These are phyloP conservation scores for Favolaschia claudopus DNA, from an alignment of 768 basidiomycete species.

Conservation along the genomic window DNA sequence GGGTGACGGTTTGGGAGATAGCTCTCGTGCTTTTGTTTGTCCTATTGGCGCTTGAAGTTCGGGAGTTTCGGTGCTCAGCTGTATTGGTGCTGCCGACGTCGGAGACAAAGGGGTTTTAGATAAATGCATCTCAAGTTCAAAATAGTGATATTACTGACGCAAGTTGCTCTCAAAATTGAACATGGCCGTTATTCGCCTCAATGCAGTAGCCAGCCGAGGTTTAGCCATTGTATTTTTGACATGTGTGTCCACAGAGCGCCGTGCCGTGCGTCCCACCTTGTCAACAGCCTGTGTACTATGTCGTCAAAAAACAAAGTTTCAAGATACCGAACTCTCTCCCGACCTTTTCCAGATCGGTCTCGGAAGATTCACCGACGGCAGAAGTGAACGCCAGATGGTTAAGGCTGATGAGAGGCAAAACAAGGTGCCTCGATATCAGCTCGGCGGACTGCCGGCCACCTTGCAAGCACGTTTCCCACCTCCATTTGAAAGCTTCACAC, in stretches of 20 bases:
- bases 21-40: conserved; percentile 18
- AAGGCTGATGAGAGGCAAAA: conserved; percentile 76
- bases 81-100: conserved; percentile 56
- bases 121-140: neutral
- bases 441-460: conserved; percentile 74
- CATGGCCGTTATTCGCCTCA: conserved; percentile 76
- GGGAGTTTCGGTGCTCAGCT: conserved; percentile 53
- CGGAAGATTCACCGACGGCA: conserved; percentile 60
- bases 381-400: conserved; percentile 75
- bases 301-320: conserved; percentile 12
- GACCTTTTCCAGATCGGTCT: conserved; percentile 74
- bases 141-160: conserved; percentile 55
- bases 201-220: conserved; percentile 69
- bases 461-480: conserved; percentile 76
- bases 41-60: conserved; percentile 42
- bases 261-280: conserved; percentile 72
- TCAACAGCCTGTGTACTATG: conserved; percentile 62
- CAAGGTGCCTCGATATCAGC: conserved; percentile 79
- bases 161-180: conserved; percentile 71
- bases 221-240: conserved; percentile 74
- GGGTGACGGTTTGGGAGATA: conserved; percentile 25
- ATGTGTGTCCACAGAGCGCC: conserved; percentile 74
- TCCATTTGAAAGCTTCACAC: conserved; percentile 72
- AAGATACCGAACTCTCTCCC: conserved; percentile 15
- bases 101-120: conserved; percentile 23